Evolutionary conservation across 2,329 filamentous ascomycete species (phyloP).

Genomic region (Cladosporium sp.): DNA sequence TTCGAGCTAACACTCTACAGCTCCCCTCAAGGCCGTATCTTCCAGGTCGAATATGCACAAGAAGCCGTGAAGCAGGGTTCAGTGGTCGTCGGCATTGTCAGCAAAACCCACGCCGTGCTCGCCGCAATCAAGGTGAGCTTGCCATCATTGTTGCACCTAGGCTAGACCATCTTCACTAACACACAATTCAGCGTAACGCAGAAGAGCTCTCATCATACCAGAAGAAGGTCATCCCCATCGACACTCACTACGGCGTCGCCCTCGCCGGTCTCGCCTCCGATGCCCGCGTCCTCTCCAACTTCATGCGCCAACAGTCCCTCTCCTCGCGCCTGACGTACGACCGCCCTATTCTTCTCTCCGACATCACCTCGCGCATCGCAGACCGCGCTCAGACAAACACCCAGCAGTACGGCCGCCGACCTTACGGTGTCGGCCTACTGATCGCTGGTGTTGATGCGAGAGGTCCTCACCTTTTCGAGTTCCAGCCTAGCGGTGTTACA

Average conservation of each 20-base stretch:
- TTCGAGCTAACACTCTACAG: slow-evolving; percentile 51
- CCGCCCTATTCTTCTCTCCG: slow-evolving; percentile 85
- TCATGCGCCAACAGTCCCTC: slow-evolving; percentile 99
- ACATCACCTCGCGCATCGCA: slow-evolving; percentile 87
- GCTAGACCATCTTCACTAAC: neutral
- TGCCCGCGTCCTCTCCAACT: slow-evolving; percentile 98
- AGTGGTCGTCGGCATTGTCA: slow-evolving; percentile 93
- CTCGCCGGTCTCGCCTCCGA: slow-evolving; percentile 97
- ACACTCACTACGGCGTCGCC: slow-evolving; percentile 92
- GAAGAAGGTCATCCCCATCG: slow-evolving; percentile 97
- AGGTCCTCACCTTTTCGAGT: slow-evolving; percentile 96
- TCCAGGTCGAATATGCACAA: slow-evolving; percentile 98
- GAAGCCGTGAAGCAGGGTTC: slow-evolving; percentile 99
- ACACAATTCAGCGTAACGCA: slow-evolving; percentile 75
- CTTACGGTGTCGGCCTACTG: slow-evolving; percentile 91
- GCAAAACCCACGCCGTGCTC: slow-evolving; percentile 96
- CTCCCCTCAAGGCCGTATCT: slow-evolving; percentile 98
- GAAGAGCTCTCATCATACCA: slow-evolving; percentile 99
- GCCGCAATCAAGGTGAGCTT: slow-evolving; percentile 85
- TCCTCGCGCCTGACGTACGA: slow-evolving; percentile 94
- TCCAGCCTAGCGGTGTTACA: slow-evolving; percentile 93
- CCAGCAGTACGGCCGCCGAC: slow-evolving; percentile 93
- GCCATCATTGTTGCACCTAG: neutral
- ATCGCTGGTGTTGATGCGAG: slow-evolving; percentile 92
- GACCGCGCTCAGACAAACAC: slow-evolving; percentile 98